These are phyloP conservation scores for Hortiboletus campestris DNA, from an alignment of 768 basidiomycete genomes.

Conservation along the genomic window DNA sequence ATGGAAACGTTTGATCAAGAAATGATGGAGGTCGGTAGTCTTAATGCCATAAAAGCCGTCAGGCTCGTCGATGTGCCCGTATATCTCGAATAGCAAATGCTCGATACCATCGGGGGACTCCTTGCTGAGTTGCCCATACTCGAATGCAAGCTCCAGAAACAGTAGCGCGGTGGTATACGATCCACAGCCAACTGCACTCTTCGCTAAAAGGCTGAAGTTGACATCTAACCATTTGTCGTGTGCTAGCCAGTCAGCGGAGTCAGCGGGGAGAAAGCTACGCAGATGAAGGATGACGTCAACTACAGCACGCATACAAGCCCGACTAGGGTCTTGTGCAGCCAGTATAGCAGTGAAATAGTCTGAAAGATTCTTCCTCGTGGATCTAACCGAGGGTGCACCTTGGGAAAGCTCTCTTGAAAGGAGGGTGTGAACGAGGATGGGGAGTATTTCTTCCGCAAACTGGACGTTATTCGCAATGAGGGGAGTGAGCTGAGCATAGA, in stretches of 20 bases:
- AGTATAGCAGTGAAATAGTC: conserved; percentile 28
- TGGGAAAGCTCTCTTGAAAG: conserved; percentile 39
- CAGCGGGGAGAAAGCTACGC: conserved; percentile 55
- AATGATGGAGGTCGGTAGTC: conserved; percentile 69
- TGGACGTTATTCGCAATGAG: conserved; percentile 52
- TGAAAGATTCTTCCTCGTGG: conserved; percentile 22
- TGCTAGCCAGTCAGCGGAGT: conserved; percentile 40
- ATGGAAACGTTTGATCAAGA: conserved; percentile 81
- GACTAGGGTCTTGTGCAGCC: conserved; percentile 21
- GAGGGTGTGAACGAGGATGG: conserved; percentile 70
- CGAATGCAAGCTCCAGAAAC: conserved; percentile 78
- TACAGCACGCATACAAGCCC: conserved; percentile 56
- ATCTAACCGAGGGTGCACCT: neutral
- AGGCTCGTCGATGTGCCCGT: conserved; percentile 93
- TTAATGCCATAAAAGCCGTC: conserved; percentile 97
- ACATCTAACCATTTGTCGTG: conserved; percentile 82
- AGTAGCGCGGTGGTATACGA: conserved; percentile 88
- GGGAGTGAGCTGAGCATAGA: conserved; percentile 66
- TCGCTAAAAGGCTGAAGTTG: conserved; percentile 68
- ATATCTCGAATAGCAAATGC: conserved; percentile 85
- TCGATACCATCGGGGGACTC: conserved; percentile 44
- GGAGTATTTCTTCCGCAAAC: conserved; percentile 69
- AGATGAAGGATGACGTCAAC: conserved; percentile 80
- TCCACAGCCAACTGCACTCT: conserved; percentile 71
- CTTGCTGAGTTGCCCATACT: conserved; percentile 37